These are phyloP conservation scores for Eremochloa ophiuroides DNA, from an alignment of 176 grass and related monocot species.

Conservation along the genomic window DNA sequence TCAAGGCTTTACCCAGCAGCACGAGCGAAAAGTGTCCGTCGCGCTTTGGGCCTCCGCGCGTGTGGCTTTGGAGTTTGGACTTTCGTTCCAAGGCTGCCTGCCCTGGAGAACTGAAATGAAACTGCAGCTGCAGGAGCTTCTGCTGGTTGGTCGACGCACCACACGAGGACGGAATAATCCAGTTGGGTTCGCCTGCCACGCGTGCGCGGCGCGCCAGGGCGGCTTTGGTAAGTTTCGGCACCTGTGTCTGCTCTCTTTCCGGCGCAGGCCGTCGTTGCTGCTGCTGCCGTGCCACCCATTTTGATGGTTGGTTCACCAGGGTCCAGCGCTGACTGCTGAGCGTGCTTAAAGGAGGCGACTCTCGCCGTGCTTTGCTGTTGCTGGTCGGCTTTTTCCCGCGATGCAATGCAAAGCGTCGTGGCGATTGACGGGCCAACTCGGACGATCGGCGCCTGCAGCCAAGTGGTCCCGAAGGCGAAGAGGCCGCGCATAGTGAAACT, in stretches of 20 bases:
- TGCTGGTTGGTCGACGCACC: neutral
- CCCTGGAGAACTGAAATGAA: slow-evolving; percentile 8
- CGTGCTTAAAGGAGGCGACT: neutral
- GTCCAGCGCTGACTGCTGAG: too few relatives aligned
- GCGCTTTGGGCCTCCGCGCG: neutral
- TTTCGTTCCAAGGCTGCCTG: neutral
- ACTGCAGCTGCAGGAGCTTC: too few relatives aligned
- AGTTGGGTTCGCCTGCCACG: neutral
- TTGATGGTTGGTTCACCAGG: neutral
- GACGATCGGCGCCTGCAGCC: too few relatives aligned
- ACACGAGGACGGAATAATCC: neutral
- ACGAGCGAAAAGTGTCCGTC: neutral
- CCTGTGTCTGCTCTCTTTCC: neutral
- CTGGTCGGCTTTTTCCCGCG: neutral
- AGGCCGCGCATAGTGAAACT: neutral
- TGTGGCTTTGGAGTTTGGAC: neutral
- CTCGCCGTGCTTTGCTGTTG: neutral
- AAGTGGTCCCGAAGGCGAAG: neutral
- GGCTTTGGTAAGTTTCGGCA: slow-evolving; percentile 46
- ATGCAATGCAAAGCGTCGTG: too few relatives aligned
- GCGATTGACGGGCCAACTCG: too few relatives aligned
- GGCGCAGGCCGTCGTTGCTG: neutral
- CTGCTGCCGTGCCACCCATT: neutral
- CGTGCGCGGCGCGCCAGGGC: too few relatives aligned
- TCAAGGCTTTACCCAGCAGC: neutral